These are phyloP conservation scores for Ploettnerulaceae sp. DNA, from an alignment of 2,329 filamentous ascomycete genomes.

Conservation along the genomic window DNA sequence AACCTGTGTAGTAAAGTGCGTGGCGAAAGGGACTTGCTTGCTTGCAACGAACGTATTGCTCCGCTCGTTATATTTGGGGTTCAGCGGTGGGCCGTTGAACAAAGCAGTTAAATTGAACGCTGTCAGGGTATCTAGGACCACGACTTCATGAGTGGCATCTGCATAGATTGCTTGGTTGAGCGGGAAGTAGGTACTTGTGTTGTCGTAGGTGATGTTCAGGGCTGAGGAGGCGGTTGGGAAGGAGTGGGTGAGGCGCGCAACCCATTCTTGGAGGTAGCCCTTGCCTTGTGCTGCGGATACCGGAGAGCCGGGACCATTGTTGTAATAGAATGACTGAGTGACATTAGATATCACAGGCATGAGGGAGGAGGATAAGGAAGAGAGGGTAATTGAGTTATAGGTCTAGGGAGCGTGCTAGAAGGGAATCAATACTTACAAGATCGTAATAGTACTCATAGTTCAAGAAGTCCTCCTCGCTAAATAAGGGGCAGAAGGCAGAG, in stretches of 20 bases:
- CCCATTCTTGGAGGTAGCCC: constrained; percentile 15
- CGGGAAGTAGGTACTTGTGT: constrained; percentile 39
- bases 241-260: constrained; percentile 15
- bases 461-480: constrained; percentile 40
- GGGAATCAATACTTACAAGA: constrained; percentile 21
- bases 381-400: not conserved
- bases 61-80: constrained; percentile 3
- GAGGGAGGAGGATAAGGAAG: not conserved
- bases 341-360: not conserved
- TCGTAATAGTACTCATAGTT: constrained; percentile 43
- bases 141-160: constrained; percentile 41
- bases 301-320: constrained; percentile 14
- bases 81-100: constrained; percentile 11
- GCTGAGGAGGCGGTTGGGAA: constrained; percentile 26
- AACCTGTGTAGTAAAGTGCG: constrained; percentile 15
- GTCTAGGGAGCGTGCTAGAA: not conserved
- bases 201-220: constrained; percentile 33
- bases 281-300: constrained; percentile 16
- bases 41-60: constrained; percentile 11
- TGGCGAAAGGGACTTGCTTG: constrained; percentile 13
- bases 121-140: constrained; percentile 12
- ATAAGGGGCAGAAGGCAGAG: constrained; percentile 40
- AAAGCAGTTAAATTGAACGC: constrained; percentile 15
- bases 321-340: constrained; percentile 32
- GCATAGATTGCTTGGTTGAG: constrained; percentile 41